These are phyloP conservation scores for Fragilaria crotonensis DNA, from an alignment of 108 stramenopile genomes.

Conservation along the genomic window DNA sequence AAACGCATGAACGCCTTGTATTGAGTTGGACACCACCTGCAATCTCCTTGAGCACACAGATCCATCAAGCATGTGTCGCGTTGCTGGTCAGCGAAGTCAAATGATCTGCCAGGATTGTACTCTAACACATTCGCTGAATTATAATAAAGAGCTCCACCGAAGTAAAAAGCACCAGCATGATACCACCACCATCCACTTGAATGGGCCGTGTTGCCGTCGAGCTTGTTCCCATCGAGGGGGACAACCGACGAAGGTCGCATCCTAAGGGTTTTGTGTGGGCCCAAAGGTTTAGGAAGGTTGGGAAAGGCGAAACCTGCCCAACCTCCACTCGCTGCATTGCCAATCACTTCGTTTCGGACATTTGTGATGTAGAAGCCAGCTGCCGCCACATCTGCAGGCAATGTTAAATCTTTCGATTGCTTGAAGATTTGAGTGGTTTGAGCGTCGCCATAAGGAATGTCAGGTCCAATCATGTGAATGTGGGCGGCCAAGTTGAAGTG, in stretches of 20 bases:
- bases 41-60: slow-evolving; percentile 8
- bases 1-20: slow-evolving; percentile 3
- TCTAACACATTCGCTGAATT: slow-evolving; percentile 14
- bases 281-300: slow-evolving; percentile 13
- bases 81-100: background rate
- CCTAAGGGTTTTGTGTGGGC: slow-evolving; percentile 8
- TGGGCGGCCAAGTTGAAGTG: slow-evolving; percentile 42
- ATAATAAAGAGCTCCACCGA: slow-evolving; percentile 39
- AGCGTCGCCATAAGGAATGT: slow-evolving; percentile 7
- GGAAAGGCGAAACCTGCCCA: slow-evolving; percentile 44
- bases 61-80: slow-evolving; percentile 12
- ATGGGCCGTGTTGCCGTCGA: slow-evolving; percentile 37
- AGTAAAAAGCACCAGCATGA: slow-evolving; percentile 35
- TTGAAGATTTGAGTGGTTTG: slow-evolving; percentile 7
- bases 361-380: slow-evolving; percentile 39
- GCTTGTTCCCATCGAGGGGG: slow-evolving; percentile 2
- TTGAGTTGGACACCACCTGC: slow-evolving; percentile 4
- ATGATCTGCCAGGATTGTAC: slow-evolving; percentile 27
- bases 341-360: slow-evolving; percentile 35
- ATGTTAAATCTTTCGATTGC: slow-evolving; percentile 12
- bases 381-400: slow-evolving; percentile 36
- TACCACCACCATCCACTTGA: slow-evolving; percentile 31
- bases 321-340: slow-evolving; percentile 35
- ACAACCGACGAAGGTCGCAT: slow-evolving; percentile 9
- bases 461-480: slow-evolving; percentile 27